These are phyloP conservation scores for Gypsophila paniculata DNA, from an alignment of 179 eudicot genomes.

Conservation along the genomic window DNA sequence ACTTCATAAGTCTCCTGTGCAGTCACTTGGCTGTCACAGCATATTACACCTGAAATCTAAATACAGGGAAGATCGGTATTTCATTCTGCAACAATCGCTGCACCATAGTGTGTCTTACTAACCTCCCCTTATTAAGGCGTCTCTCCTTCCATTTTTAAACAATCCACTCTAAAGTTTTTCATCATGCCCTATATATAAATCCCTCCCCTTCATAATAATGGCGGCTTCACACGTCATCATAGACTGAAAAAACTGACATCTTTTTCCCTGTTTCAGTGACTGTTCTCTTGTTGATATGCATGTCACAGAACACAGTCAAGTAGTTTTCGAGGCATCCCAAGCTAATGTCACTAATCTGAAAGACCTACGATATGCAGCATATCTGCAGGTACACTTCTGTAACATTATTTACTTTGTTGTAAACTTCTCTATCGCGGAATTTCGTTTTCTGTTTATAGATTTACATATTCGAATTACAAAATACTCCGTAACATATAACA, in stretches of 20 bases:
- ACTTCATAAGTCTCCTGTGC: not conserved
- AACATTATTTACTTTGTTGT: not conserved
- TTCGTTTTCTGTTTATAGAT: not conserved
- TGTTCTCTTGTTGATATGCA: not conserved
- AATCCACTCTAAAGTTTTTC: too few relatives aligned
- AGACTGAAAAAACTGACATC: not conserved
- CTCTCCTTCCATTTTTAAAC: not conserved
- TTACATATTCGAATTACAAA: not conserved
- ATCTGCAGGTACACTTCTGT: constrained; percentile 1
- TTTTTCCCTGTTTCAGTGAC: not conserved
- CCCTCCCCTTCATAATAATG: not conserved
- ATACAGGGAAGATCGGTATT: constrained; percentile 9
- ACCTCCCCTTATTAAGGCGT: not conserved
- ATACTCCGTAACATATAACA: not conserved
- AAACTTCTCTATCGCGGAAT: not conserved
- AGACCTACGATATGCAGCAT: not conserved
- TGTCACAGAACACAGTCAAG: not conserved
- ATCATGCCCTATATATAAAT: not conserved
- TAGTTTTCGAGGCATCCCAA: not conserved
- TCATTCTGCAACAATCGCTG: constrained; percentile 1
- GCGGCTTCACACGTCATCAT: not conserved
- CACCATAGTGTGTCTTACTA: constrained; percentile 1
- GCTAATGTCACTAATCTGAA: not conserved
- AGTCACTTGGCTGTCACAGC: not conserved
- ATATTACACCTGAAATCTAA: not conserved